Evolutionary conservation across 805 yeast genomes (phyloP).

Genomic region (Yarrowia sp.): DNA sequence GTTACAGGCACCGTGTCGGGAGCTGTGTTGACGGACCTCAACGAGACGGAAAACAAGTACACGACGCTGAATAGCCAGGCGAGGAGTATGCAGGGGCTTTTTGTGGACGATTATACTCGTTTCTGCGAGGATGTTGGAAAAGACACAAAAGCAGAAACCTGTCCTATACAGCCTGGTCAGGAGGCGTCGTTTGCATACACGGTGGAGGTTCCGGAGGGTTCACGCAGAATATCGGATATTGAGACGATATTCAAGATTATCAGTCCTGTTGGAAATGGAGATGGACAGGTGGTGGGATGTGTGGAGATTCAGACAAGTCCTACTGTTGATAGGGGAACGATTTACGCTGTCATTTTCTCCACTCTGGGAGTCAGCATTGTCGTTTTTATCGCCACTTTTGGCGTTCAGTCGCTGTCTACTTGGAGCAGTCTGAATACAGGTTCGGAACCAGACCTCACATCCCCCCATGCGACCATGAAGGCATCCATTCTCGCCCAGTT

Average conservation of each 20-base stretch:
- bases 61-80: constrained; percentile 32
- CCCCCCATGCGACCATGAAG: background rate
- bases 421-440: background rate
- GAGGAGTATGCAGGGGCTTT: background rate
- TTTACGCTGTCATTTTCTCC: constrained; percentile 42
- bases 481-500: constrained; percentile 44
- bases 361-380: constrained; percentile 44
- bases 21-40: constrained; percentile 28
- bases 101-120: constrained; percentile 30
- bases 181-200: constrained; percentile 28
- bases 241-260: background rate
- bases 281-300: constrained; percentile 45
- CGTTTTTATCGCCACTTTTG: background rate
- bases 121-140: constrained; percentile 31
- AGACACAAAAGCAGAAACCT: constrained; percentile 20
- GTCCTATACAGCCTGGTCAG: constrained; percentile 33
- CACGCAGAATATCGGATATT: constrained; percentile 28
- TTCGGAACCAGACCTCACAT: background rate
- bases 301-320: constrained; percentile 50
- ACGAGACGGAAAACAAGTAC: constrained; percentile 31
- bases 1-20: constrained; percentile 28
- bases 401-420: background rate
- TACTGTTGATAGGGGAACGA: constrained; percentile 40
- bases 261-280: constrained; percentile 33
- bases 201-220: constrained; percentile 28